phyloP scores from a whole-genome alignment of 2,329 filamentous ascomycete species.

The Hymenoscyphus fructigenus region DNA sequence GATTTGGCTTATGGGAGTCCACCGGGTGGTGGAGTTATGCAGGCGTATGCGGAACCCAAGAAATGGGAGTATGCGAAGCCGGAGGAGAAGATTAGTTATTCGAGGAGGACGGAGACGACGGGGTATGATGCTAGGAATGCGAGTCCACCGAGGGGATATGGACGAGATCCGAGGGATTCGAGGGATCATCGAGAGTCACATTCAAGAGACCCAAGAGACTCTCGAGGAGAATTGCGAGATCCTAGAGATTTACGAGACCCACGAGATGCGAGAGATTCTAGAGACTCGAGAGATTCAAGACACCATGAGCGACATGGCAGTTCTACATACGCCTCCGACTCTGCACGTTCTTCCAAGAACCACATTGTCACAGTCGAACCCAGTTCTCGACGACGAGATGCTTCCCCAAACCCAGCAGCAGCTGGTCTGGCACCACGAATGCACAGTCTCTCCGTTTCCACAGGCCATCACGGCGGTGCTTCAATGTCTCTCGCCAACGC shows the following conservation, averaged over 20 bases:
- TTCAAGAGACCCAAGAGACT: neutral
- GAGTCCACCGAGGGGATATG: constrained; percentile 17
- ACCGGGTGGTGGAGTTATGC: constrained; percentile 10
- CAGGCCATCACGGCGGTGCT: constrained; percentile 30
- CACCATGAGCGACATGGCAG: constrained; percentile 18
- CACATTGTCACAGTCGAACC: constrained; percentile 35
- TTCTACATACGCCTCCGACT: constrained; percentile 12
- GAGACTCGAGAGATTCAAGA: constrained; percentile 3
- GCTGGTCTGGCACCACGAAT: constrained; percentile 30
- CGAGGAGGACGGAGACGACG: constrained; percentile 30
- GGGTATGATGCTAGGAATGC: constrained; percentile 21
- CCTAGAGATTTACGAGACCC: constrained; percentile 1
- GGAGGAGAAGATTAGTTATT: constrained; percentile 38
- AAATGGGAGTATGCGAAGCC: constrained; percentile 42
- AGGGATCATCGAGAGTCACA: neutral
- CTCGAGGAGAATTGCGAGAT: constrained; percentile 4
- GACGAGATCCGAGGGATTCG: constrained; percentile 1
- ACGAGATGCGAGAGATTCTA: neutral
- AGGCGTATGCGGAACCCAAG: constrained; percentile 34
- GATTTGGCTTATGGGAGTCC: constrained; percentile 12
- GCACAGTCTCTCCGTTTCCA: constrained; percentile 34
- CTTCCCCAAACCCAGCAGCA: constrained; percentile 23
- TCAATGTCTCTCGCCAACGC: constrained; percentile 51
- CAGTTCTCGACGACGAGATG: constrained; percentile 27
- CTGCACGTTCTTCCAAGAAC: constrained; percentile 23